These are phyloP conservation scores for Candida dubliniensis DNA, from an alignment of 1,139 yeast species.

Conservation along the genomic window DNA sequence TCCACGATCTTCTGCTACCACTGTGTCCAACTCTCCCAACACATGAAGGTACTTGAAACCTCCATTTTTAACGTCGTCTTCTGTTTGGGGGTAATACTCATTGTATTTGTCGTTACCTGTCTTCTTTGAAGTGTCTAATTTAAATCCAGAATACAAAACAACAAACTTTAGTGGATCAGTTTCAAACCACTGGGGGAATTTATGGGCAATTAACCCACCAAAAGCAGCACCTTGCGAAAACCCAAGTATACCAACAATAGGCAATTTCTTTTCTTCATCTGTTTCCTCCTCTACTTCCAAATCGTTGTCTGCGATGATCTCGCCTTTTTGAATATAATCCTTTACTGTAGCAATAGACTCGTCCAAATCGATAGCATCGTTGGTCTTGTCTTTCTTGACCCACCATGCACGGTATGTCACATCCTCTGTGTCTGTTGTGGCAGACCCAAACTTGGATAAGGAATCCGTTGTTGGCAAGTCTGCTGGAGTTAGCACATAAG, in stretches of 20 bases:
- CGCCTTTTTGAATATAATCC: conserved; percentile 32
- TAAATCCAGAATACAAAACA: conserved; percentile 76
- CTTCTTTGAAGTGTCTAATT: conserved; percentile 49
- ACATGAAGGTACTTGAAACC: conserved; percentile 61
- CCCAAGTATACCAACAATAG: conserved; percentile 44
- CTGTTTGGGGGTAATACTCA: conserved; percentile 33
- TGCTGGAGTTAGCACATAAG: conserved; percentile 58
- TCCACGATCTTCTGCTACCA: conserved; percentile 75
- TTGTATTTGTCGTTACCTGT: conserved; percentile 28
- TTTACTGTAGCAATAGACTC: conserved; percentile 31
- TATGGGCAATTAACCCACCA: conserved; percentile 46
- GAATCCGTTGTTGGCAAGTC: conserved; percentile 61
- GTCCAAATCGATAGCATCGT: conserved; percentile 27
- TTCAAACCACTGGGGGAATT: conserved; percentile 30
- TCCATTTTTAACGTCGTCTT: conserved; percentile 13
- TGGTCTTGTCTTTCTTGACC: conserved; percentile 25
- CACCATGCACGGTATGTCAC: conserved; percentile 40
- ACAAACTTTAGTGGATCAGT: conserved; percentile 58
- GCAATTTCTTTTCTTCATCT: conserved; percentile 27
- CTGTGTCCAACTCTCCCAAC: conserved; percentile 84
- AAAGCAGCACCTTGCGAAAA: conserved; percentile 51
- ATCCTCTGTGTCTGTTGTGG: conserved; percentile 23
- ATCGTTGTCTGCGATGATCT: conserved; percentile 33
- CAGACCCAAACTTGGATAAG: conserved; percentile 44
- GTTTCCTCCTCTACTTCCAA: conserved; percentile 21